Evolutionary conservation across 257 asterid species (phyloP), one percentile per base, ranked within the genome.

Genomic region (Echium plantagineum): DNA sequence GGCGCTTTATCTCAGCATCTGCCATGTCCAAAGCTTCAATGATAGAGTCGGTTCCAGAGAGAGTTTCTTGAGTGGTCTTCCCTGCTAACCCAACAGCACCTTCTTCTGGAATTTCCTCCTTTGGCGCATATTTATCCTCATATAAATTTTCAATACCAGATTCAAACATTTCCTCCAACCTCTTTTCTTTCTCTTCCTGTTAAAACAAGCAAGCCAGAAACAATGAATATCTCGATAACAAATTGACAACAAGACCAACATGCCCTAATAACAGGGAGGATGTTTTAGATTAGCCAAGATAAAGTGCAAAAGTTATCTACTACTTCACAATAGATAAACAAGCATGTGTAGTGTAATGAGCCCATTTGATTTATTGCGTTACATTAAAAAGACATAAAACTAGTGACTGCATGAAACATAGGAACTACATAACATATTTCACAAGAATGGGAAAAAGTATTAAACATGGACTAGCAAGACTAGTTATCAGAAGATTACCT

Each of bases 161-260:
- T 64, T 91, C 98, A 74, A 88, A 83, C 86, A 91, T 80, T 80
- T 82, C 90, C 72, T 85, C 97, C 81, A 88, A 77, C 77, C 96
- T 83, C 77, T 84, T 88, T 62, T 91, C 98, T 77, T 84, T 82
- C 81, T 91, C 97, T 78, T 88, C 98, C 97, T 91, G 93, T 66
- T 71, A 76, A 65, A 59, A 53, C 57, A 58, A 64, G 58, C 31
- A 55, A 18, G 60, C 31, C 30, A 42, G 28, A 62, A 35, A 38
- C 58, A 61, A n/a, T 46, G 15, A n/a, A 17, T 31, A 13, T 15
- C 49, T 13, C 10, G 17, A 42, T 42, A 42, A 42, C 15, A 42
- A 42, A 42, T 42, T 13, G 15, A 13, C 49, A 42, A 42, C 26
- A 24, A 32, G n/a, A n/a, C n/a, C 55, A 57, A 24, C 26, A 24